A percentile compares a stretch with the other conserved stretches of the same genome.
Evolutionary conservation across 768 basidiomycete species (phyloP).

Genomic region (Calocybe cyanea): DNA sequence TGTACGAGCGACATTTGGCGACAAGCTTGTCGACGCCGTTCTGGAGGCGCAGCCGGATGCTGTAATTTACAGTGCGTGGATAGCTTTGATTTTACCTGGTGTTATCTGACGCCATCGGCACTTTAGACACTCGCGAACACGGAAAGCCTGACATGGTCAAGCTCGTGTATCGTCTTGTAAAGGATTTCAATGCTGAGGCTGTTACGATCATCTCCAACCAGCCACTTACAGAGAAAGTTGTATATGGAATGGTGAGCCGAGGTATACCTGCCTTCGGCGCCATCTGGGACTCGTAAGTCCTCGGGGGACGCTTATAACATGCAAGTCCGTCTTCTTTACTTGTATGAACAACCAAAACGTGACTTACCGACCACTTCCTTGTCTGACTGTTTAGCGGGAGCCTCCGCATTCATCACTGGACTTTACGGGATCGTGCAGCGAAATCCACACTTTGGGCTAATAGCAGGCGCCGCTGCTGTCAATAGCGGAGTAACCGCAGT

Average conservation of each 20-base stretch:
- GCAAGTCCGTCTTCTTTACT: conserved; percentile 65
- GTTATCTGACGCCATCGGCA: conserved; percentile 11
- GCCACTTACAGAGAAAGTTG: conserved; percentile 52
- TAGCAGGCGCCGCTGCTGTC: conserved; percentile 58
- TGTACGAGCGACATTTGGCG: conserved; percentile 58
- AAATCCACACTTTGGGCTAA: conserved; percentile 40
- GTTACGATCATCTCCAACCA: conserved; percentile 61
- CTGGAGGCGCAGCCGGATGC: conserved; percentile 43
- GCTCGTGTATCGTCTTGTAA: conserved; percentile 40
- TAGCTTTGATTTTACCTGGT: not conserved
- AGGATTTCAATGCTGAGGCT: conserved; percentile 48
- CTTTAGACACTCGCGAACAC: conserved; percentile 38
- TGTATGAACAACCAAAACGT: conserved; percentile 20
- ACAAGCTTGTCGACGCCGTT: conserved; percentile 54
- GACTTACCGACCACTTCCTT: too few species aligned
- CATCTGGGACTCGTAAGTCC: conserved; percentile 43
- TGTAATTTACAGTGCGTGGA: conserved; percentile 47
- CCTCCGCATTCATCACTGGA: conserved; percentile 50
- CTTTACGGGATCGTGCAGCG: conserved; percentile 42
- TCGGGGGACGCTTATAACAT: conserved; percentile 62
- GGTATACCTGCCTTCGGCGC: conserved; percentile 61
- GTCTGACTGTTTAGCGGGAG: conserved; percentile 48
- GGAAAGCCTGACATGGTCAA: conserved; percentile 51
- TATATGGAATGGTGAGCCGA: conserved; percentile 57
- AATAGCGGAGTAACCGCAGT: conserved; percentile 71